Base-by-base conservation (phyloP, 2,329 filamentous ascomycete species). In the Simplicillium sp. region DNA sequence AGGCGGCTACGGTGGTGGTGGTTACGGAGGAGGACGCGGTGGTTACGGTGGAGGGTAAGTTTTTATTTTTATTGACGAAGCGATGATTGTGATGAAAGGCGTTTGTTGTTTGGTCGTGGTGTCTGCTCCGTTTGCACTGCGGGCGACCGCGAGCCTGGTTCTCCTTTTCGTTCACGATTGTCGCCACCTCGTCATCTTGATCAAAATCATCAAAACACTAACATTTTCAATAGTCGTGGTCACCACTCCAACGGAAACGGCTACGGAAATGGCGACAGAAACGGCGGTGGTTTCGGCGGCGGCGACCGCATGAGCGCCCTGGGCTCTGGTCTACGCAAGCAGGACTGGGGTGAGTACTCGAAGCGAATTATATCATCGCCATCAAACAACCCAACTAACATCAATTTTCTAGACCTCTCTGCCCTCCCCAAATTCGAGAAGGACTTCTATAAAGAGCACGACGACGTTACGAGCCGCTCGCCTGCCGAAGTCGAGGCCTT, bases 361-460 rank as follows among this genome's bases (percentile, higher is more conserved):
- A 32, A 11, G 40, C 42, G 12, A 20, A 36, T 45, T 29, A 34
- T 45, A 18, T 25, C 20, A 6, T 25, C 44, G 38, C 44, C 40
- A 47, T 48, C 54, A 58, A 51, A 62, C 47, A 43, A 38, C 48
- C 34, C 42, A 46, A 43, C 54, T 60, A 54, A 59, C 44, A 25
- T 6, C 14, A n/a, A 34, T 16, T 7, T 31, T 38, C 15, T 50
- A 92, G 92, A 98, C 60, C 55, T 92, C 40, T 71, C 63, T 56
- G 63, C 81, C 7, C 59, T 98, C 36, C 90, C 92, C 54, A 97
- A 97, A 67, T 98, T 98, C 68, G 92, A 98, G 63, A 98, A 98
- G 70, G 89, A 86, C 8, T 98, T 98, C 71, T 98, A 98, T 78
- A 95, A 97, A 72, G 92, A 97, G 68, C 82, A 92, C 59, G 75